Evolutionary conservation across 2,329 filamentous ascomycete species (phyloP), one percentile per base, ranked within the genome.

Genomic region (Beauveria brongniartii): DNA sequence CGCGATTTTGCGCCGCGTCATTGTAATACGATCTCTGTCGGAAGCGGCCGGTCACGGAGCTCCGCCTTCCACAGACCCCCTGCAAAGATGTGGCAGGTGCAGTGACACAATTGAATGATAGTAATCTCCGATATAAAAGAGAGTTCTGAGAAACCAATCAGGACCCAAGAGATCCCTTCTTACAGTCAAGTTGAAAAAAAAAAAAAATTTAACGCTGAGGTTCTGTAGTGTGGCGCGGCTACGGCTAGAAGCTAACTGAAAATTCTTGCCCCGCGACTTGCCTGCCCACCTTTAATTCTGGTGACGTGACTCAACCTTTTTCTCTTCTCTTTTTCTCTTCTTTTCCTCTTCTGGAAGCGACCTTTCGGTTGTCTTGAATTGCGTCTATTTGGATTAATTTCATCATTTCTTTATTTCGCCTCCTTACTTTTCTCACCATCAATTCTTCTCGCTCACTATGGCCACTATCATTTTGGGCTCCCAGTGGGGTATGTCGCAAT

Each of bases 401-500:
- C 1, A 34, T 46, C 2, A 4, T 14, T 30, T 5, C 16, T n/a
- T n/a, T 10, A 4, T 26, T 30, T 30, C 7, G 16, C 24, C 12
- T 34, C 16, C n/a, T 3, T 18, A 8, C 12, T 48, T 44, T 20
- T 20, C n/a, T 22, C 22, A 22, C 10, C 9, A 24, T 7, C 3
- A 24, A 47, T 47, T 47, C 12, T 37, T 47, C 28, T 40, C 30
- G 34, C 22, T 20, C 44, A 50, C 7, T 51, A 70, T 70, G 68
- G 65, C 70, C 65, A 69, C 68, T 16, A 64, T 73, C 48, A 70
- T 74, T 68, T 67, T 74, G 53, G 73, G 73, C 60, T 66, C 72
- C 64, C 73, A 75, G 69, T 75, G 72, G 72, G 73, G 73, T 74
- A 68, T 64, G 71, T 70, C 59, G 48, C 40, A 37, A 24, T 51